Evolutionary conservation across 495 filamentous ascomycete species (phyloP), one percentile per base, ranked within the genome.

Genomic region (Lichenothelia convexa): DNA sequence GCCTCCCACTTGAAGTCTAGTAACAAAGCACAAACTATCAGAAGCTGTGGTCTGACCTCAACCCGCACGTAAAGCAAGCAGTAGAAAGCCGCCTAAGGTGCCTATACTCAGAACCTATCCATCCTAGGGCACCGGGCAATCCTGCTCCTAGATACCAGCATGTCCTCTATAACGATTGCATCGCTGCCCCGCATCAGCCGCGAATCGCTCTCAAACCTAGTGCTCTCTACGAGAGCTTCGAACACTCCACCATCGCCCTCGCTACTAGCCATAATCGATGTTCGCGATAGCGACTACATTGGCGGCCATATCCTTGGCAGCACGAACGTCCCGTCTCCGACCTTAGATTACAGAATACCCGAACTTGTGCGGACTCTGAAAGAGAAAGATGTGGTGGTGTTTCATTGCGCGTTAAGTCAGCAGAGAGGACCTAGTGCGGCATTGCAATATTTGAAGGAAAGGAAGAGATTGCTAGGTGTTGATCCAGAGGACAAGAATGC

Each of bases 321-420:
- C 15, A 67, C 64, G 22, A 80, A 93, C 63, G 67, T 80, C 24
- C 86, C 91, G 5, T 81, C 70, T 38, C 59, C 54, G 23, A 65
- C 67, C 2, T 70, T 92, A 21, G 81, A 91, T 49, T 64, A 71
- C 53, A 71, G 64, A 40, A 67, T 86, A 41, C 82, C 89, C 0
- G 80, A 83, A 42, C 70, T 97, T 19, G 67, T 92, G 3, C 76
- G 80, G 35, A 75, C 69, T 36, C 70, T 94, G 21, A 56, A 73
- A 41, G 75, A 78, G 50, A 83, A 80, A 49, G 67, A 91, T 30
- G 73, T 65, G 27, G 81, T 97, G 17, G 71, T 97, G 13, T 97
- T 97, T 55, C 91, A 97, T 58, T 97, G 89, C 58, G 78, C 80
- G n/a, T 60, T 95, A 21, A 83, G 77, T 44, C 89, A 95, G 61